These are phyloP conservation scores for Vinca minor DNA, from an alignment of 257 asterid species.

Conservation along the genomic window DNA sequence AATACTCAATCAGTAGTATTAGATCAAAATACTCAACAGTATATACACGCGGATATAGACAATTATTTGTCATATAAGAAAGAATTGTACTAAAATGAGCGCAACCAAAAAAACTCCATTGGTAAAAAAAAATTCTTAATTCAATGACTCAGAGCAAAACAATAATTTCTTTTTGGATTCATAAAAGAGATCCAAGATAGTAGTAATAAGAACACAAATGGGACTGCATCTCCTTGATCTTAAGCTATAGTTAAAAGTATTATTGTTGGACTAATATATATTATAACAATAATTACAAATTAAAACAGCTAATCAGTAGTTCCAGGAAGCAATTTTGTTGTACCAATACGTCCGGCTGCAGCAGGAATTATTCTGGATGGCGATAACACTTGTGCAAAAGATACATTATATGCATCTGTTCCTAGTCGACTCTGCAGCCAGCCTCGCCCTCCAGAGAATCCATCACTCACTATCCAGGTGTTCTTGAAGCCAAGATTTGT, in stretches of 20 bases:
- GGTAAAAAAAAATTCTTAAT: too few relatives aligned
- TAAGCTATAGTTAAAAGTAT: neutral
- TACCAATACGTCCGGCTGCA: slow-evolving; percentile 42
- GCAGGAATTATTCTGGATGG: slow-evolving; percentile 70
- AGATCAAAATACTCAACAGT: too few relatives aligned
- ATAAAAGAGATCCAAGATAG: too few relatives aligned
- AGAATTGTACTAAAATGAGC: too few relatives aligned
- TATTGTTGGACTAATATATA: neutral
- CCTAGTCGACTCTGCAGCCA: slow-evolving; percentile 91
- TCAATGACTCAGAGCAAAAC: too few relatives aligned
- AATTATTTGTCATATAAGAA: too few relatives aligned
- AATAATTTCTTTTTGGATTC: too few relatives aligned
- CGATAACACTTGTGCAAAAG: slow-evolving; percentile 64
- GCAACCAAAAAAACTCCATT: too few relatives aligned
- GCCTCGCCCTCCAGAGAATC: slow-evolving; percentile 86
- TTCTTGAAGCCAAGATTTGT: slow-evolving; percentile 85
- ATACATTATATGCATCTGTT: slow-evolving; percentile 58
- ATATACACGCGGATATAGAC: too few relatives aligned
- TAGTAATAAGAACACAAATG: too few relatives aligned
- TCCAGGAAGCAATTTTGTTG: slow-evolving; percentile 72
- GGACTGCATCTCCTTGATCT: neutral
- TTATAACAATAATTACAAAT: slow-evolving; percentile 11
- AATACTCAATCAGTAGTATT: too few relatives aligned
- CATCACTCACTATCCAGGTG: slow-evolving; percentile 67
- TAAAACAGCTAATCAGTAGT: slow-evolving; percentile 39